Conservation (phyloP, 2,329 filamentous ascomycete species). For the Cordyceps pruinosa region DNA sequence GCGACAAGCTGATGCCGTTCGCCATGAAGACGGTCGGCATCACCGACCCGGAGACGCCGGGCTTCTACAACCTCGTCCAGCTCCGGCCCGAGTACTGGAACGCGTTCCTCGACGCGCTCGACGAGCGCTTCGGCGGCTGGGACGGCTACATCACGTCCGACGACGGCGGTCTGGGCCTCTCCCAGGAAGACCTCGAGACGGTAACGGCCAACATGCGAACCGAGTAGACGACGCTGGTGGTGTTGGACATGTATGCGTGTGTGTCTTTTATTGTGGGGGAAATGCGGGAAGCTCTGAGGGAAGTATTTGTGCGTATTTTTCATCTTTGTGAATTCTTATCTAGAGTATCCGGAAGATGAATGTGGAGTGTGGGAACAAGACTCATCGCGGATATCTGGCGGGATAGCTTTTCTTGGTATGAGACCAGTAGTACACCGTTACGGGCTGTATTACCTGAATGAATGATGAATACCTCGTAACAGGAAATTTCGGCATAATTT, state of each 20-base stretch:
- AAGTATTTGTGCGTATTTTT: no score
- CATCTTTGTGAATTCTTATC: no score
- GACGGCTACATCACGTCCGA: constrained; percentile 39
- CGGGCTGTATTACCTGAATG: no score
- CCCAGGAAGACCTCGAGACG: constrained; percentile 35
- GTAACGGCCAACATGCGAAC: constrained; percentile 40
- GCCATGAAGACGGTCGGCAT: constrained; percentile 32
- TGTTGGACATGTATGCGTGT: background rate
- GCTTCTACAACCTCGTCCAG: constrained; percentile 42
- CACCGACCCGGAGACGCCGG: constrained; percentile 33
- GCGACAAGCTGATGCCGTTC: constrained; percentile 39
- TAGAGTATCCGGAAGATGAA: no score
- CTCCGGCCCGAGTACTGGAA: constrained; percentile 38
- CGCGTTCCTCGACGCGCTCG: constrained; percentile 37
- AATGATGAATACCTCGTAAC: no score
- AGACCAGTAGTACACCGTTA: no score
- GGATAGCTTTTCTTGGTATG: no score
- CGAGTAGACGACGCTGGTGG: background rate
- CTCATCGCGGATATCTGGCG: no score
- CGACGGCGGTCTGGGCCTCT: constrained; percentile 39
- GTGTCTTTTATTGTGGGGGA: no score
- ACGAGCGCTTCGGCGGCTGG: constrained; percentile 40
- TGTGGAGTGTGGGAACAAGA: no score
- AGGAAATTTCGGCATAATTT: background rate
- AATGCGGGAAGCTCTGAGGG: background rate